Evolutionary conservation across 1,284 basidiomycete species (phyloP).

Genomic region (Mycosarcoma mackinlayi): DNA sequence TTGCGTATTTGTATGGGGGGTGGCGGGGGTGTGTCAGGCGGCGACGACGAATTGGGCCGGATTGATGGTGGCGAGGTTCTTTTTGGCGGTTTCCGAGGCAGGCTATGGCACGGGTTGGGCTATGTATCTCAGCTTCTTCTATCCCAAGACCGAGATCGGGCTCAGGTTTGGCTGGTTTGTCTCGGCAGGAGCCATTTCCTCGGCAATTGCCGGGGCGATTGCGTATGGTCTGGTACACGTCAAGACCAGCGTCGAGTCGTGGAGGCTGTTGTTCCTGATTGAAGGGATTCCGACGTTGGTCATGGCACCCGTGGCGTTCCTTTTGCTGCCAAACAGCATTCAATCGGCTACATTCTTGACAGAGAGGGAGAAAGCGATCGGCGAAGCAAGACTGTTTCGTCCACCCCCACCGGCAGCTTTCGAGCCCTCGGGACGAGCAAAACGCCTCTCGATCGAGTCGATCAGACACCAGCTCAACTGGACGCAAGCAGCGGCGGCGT

Average conservation of each 20-base stretch:
- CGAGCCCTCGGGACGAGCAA: too few species aligned
- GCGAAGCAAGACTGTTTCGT: slow-evolving; percentile 51
- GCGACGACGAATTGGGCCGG: slow-evolving; percentile 51
- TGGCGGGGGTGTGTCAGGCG: slow-evolving; percentile 52
- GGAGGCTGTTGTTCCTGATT: slow-evolving; percentile 61
- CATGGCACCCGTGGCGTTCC: slow-evolving; percentile 50
- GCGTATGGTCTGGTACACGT: slow-evolving; percentile 62
- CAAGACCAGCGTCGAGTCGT: slow-evolving; percentile 41
- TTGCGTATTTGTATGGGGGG: slow-evolving; percentile 60
- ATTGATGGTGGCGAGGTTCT: slow-evolving; percentile 58
- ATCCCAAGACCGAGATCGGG: slow-evolving; percentile 60
- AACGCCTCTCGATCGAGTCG: too few species aligned
- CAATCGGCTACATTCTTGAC: slow-evolving; percentile 55
- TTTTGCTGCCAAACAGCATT: slow-evolving; percentile 57
- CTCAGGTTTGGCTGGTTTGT: slow-evolving; percentile 57
- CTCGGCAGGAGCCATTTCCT: slow-evolving; percentile 32
- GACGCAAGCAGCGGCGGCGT: slow-evolving; percentile 36
- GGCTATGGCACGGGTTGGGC: slow-evolving; percentile 61
- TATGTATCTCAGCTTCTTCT: slow-evolving; percentile 62
- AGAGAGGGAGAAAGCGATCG: slow-evolving; percentile 52
- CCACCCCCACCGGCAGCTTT: slow-evolving; percentile 23
- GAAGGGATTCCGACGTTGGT: slow-evolving; percentile 62
- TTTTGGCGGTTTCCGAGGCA: slow-evolving; percentile 59
- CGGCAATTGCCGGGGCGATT: slow-evolving; percentile 55
- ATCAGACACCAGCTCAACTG: slow-evolving; percentile 24